Conservation (phyloP, 2,329 filamentous ascomycete genomes). For the Penicillium palitans region DNA sequence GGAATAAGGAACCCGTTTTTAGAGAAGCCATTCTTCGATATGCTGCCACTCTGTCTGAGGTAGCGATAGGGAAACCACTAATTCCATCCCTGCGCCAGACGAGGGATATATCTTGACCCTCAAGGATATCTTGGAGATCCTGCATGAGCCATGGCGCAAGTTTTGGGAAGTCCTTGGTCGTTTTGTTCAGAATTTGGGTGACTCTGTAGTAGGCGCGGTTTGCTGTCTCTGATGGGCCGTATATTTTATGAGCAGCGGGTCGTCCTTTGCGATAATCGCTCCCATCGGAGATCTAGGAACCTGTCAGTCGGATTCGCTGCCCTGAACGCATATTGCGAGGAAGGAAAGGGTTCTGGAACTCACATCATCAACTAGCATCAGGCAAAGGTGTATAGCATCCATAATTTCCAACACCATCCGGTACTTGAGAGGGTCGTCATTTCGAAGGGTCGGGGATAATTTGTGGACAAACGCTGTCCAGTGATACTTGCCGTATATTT, state of each 20-base stretch:
- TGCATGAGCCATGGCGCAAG: neutral
- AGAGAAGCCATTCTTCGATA: neutral
- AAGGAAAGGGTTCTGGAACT: neutral
- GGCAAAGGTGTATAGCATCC: neutral
- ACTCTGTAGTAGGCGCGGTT: neutral
- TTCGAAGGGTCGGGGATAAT: neutral
- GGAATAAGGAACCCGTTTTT: neutral
- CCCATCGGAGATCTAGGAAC: neutral
- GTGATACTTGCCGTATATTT: neutral
- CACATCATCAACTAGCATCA: neutral
- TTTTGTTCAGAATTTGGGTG: neutral
- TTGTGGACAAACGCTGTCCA: neutral
- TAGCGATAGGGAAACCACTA: neutral
- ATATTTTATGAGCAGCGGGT: neutral
- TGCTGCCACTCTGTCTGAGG: neutral
- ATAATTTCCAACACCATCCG: neutral
- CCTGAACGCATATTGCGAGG: neutral
- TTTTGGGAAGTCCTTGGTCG: neutral
- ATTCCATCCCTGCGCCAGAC: neutral
- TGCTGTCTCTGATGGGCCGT: neutral
- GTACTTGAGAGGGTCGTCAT: neutral
- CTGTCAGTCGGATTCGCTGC: neutral
- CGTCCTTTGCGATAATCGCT: neutral
- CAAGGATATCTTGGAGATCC: neutral
- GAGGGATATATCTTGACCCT: neutral